A percentile compares a stretch with the other conserved stretches of the same genome.
Conservation (phyloP, 805 yeast species). For the Yamadazyma paraphyllophila region DNA sequence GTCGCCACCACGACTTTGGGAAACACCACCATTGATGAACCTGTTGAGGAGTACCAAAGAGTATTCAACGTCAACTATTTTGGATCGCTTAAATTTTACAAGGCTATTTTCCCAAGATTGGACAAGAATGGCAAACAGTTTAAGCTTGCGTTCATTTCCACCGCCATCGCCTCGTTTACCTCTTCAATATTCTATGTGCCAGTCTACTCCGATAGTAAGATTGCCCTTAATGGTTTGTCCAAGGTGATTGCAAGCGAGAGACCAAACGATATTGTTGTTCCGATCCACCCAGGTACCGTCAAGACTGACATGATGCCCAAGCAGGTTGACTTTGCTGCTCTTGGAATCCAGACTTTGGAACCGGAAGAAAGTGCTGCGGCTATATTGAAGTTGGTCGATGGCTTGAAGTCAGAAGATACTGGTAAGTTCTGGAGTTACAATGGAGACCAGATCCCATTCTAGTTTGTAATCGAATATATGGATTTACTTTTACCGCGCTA, state of each 20-base stretch:
- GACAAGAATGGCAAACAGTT: neutral
- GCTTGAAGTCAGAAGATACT: neutral
- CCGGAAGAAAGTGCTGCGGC: neutral
- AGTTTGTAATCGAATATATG: no score
- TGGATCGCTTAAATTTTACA: constrained; percentile 2
- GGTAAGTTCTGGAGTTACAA: constrained; percentile 4
- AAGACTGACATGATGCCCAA: constrained; percentile 28
- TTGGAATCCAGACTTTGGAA: neutral
- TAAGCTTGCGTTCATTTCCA: constrained; percentile 11
- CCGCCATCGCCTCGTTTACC: constrained; percentile 10
- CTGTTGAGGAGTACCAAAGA: neutral
- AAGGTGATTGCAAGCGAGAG: constrained; percentile 21
- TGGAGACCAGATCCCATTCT: neutral
- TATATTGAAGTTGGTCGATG: neutral
- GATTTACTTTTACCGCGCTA: no score
- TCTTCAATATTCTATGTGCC: neutral
- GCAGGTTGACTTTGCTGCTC: neutral
- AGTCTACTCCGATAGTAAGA: constrained; percentile 33
- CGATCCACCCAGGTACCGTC: constrained; percentile 41
- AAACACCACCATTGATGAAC: neutral
- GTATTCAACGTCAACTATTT: neutral
- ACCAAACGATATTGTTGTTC: constrained; percentile 24
- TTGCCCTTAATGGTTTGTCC: constrained; percentile 28
- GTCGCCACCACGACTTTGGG: constrained; percentile 2
- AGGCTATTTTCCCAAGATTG: neutral